phyloP scores from a whole-genome alignment of 164 flowering plant species.

The Pachysandra terminalis region DNA sequence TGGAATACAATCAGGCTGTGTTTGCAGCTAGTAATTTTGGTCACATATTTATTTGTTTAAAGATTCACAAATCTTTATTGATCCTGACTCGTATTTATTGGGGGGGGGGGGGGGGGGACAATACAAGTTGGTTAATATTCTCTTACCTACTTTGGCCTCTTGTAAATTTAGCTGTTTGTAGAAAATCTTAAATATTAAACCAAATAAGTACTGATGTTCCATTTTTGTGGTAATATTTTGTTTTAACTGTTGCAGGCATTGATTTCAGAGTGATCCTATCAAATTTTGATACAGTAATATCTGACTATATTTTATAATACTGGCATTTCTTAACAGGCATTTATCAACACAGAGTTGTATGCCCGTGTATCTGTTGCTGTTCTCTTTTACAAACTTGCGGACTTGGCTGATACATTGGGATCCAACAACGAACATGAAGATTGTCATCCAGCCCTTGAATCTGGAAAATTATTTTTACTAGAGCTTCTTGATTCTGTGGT shows the following conservation, averaged over 20 bases:
- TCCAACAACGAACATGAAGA: constrained; percentile 31
- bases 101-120: too few species aligned
- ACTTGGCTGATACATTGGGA: constrained; percentile 39
- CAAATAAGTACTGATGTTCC: too few species aligned
- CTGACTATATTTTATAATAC: neutral
- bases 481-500: constrained; percentile 90
- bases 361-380: constrained; percentile 91
- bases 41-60: too few species aligned
- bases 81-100: too few species aligned
- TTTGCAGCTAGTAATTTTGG: too few species aligned
- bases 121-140: too few species aligned
- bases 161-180: too few species aligned
- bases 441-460: constrained; percentile 44
- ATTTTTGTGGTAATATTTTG: too few species aligned
- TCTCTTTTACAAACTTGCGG: constrained; percentile 70
- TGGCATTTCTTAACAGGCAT: constrained; percentile 46
- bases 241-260: neutral
- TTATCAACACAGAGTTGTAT: constrained; percentile 90
- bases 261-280: neutral
- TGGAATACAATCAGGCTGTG: too few species aligned
- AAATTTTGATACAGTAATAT: neutral
- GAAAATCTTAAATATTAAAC: too few species aligned
- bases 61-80: too few species aligned
- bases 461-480: constrained; percentile 80
- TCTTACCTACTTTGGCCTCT: too few species aligned